A percentile compares a stretch with the other conserved stretches of the same genome.
Conservation (phyloP, 2,329 filamentous ascomycete species). For the Ophiostoma australiae region DNA sequence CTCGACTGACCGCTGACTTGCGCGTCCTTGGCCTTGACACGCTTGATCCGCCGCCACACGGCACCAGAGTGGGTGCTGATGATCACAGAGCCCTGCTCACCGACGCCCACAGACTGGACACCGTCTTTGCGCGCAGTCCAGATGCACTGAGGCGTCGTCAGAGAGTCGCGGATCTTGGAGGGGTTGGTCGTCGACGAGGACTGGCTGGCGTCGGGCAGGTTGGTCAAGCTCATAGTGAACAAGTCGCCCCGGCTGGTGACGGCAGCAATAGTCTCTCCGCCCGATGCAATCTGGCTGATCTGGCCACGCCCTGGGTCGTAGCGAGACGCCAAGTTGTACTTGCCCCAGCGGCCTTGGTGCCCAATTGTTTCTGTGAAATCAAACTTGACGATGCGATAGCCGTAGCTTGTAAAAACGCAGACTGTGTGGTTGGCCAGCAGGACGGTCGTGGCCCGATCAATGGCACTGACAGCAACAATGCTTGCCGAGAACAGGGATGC, state of each 20-base stretch:
- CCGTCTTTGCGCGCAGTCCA: conserved; percentile 88
- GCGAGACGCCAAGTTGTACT: conserved; percentile 59
- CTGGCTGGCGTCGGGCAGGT: conserved; percentile 58
- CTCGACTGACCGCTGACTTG: conserved; percentile 32
- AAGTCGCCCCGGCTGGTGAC: conserved; percentile 79
- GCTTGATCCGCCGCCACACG: conserved; percentile 83
- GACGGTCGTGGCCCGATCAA: conserved; percentile 82
- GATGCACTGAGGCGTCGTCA: conserved; percentile 72
- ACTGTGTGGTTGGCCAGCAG: conserved; percentile 83
- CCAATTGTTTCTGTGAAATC: conserved; percentile 61
- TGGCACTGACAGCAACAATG: conserved; percentile 78
- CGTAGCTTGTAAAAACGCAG: conserved; percentile 92
- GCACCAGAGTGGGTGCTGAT: conserved; percentile 88
- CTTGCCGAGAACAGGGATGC: conserved; percentile 70
- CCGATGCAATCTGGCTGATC: conserved; percentile 72
- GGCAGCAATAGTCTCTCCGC: conserved; percentile 87
- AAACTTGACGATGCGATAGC: conserved; percentile 86
- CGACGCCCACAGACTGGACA: conserved; percentile 78
- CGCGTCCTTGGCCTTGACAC: conserved; percentile 71
- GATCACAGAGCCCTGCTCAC: conserved; percentile 91
- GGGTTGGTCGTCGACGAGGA: conserved; percentile 81
- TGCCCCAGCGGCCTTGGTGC: conserved; percentile 59
- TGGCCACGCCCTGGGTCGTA: conserved; percentile 58
- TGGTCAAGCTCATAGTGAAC: conserved; percentile 75
- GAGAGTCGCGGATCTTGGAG: conserved; percentile 76